Evolutionary conservation across 257 asterid species (phyloP), one percentile per base, ranked within the genome.

Genomic region (Penstemon davidsonii): DNA sequence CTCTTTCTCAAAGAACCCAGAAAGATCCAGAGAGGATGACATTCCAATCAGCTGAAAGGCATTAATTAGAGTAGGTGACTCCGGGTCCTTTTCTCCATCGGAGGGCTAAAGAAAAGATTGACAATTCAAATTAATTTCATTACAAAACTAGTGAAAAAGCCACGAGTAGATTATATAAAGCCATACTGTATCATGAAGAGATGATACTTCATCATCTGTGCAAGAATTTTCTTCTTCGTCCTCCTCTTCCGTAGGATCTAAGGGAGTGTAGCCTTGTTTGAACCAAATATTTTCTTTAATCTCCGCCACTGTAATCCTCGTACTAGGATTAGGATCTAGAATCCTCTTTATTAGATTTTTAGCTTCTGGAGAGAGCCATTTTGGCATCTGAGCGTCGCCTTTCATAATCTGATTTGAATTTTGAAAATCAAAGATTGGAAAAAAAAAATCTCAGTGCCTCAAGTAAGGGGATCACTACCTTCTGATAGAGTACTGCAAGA

Each of bases 1-100:
- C 88, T 91, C 97, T 72, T 89, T 80, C 78, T 91, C 97, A 57
- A 91, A 91, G 85, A 91, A 87, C 67, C 98, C 98, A 47, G 98
- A 91, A 66, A 91, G 93, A 74, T 91, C 98, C 5, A 91, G 83
- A 81, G 85, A 91, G 4, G 98, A 88, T 11, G 96, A 91, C 98
- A 91, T 91, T 71, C 96, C 95, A 64, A 91, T 91, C 68, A 91
- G 89, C 86, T 91, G 83, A 75, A 91, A 91, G 68, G 98, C 98
- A 69, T 91, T 91, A 50, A 91, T 87, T 15, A 82, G 80, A 38
- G 82, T 71, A 44, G 89, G 85, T 11, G 86, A 79, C 42, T 80
- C 83, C 13, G 84, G 76, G 67, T 80, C 87, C 60, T 72, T 84
- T 63, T 84, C 96, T 46, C 84, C 84, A 60, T 84, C 91, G 19